Evolutionary conservation across 169 alveolate genomes (phyloP).

Genomic region (Plasmodium berghei): DNA sequence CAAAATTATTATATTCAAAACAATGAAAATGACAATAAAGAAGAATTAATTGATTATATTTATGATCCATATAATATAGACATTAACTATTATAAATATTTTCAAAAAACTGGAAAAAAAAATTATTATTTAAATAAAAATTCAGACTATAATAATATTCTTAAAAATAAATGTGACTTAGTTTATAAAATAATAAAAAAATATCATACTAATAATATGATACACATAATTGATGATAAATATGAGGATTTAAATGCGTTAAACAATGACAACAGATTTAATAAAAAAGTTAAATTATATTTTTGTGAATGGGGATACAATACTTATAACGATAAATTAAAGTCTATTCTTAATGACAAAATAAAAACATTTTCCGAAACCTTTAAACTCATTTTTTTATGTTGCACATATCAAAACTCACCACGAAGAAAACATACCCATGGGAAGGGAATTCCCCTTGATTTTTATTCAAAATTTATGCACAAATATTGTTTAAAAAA

Average conservation of each 20-base stretch:
- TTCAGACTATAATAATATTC: constrained; percentile 20
- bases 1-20: neutral
- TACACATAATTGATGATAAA: constrained; percentile 33
- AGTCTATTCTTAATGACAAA: constrained; percentile 79
- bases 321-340: constrained; percentile 78
- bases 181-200: constrained; percentile 2
- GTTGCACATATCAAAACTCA: constrained; percentile 46
- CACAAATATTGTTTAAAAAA: constrained; percentile 18
- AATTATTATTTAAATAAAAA: constrained; percentile 24
- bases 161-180: constrained; percentile 40
- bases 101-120: constrained; percentile 22
- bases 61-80: constrained; percentile 41
- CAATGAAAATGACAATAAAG: neutral
- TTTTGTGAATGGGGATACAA: constrained; percentile 86
- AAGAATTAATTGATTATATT: constrained; percentile 5
- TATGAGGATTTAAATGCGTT: constrained; percentile 67
- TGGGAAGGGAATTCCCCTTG: constrained; percentile 42
- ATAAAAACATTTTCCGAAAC: constrained; percentile 45
- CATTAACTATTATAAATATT: constrained; percentile 26
- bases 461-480: constrained; percentile 64
- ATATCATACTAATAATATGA: constrained; percentile 3
- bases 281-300: constrained; percentile 74
- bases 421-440: constrained; percentile 61
- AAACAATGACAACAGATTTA: constrained; percentile 9
- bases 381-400: constrained; percentile 28